Conservation (phyloP, 306 rosid genomes). For the Casuarina equisetifolia region DNA sequence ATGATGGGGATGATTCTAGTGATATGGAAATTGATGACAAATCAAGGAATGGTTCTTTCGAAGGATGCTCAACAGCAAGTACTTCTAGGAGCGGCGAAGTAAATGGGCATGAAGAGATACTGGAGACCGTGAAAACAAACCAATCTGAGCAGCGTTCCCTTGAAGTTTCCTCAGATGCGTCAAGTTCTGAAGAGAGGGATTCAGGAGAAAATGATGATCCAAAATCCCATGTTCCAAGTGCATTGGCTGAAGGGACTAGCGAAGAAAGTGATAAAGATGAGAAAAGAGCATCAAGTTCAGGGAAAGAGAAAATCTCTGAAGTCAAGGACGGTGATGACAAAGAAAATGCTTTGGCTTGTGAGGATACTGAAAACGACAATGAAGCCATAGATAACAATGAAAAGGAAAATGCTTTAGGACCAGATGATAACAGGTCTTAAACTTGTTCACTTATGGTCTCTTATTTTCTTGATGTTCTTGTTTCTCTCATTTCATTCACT, state of each 20-base stretch:
- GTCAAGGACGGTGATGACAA: conserved; percentile 36
- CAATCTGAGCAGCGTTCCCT: conserved; percentile 26
- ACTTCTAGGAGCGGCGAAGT: conserved; percentile 29
- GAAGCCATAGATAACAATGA: conserved; percentile 42
- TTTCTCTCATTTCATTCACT: conserved; percentile 19
- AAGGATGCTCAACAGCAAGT: conserved; percentile 31
- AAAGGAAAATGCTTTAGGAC: conserved; percentile 56
- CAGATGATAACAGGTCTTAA: conserved; percentile 58
- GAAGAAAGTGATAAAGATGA: conserved; percentile 33
- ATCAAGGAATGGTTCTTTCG: conserved; percentile 52
- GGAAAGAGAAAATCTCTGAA: conserved; percentile 23
- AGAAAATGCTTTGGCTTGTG: conserved; percentile 38
- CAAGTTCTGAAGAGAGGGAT: conserved; percentile 28
- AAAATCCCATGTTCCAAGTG: background rate
- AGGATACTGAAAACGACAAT: conserved; percentile 45
- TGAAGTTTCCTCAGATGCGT: conserved; percentile 31
- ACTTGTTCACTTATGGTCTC: conserved; percentile 7
- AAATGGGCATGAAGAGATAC: conserved; percentile 23
- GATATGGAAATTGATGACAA: conserved; percentile 61
- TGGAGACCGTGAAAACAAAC: conserved; percentile 7
- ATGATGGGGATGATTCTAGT: conserved; percentile 40
- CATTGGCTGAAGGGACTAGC: conserved; percentile 23
- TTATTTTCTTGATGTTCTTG: background rate
- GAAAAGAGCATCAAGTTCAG: conserved; percentile 24
- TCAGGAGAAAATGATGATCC: background rate